Evolutionary conservation across 2,329 filamentous ascomycete species (phyloP), one percentile per base, ranked within the genome.

Genomic region (Microdochium trichocladiopsis): DNA sequence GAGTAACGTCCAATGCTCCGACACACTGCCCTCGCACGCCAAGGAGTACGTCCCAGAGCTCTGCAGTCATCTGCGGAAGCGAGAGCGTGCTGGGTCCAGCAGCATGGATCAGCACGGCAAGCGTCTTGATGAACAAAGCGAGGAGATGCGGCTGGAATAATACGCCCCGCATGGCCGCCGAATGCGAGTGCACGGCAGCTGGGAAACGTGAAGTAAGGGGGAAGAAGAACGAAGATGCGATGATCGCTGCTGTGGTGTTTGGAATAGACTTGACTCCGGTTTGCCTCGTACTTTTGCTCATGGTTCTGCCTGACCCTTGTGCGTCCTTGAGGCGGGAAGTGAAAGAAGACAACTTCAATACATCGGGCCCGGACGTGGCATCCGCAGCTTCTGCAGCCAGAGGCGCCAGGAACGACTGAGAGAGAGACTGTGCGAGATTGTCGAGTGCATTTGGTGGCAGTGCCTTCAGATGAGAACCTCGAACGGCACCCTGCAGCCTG

Each of bases 271-370:
- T 45, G 41, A 45, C 18, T 3, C 41, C 41, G 5, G 41, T 21
- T 12, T 45, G 16, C 12, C 18, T 45, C 18, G 41, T 45, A 18
- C 18, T 23, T 22, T 12, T 45, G 14, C 18, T 21, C 16, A 45
- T 21, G 16, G 41, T 45, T 1, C 60, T 54, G 57, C 52, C 22
- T 66, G 36, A 63, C 61, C 54, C 63, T 75, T 77, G 49, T 61
- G 87, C 79, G 18, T 85, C 77, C 53, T 82, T 76, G 66, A 92
- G 83, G 18, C 88, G 84, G 0, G 88, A 89, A 11, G 87, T 93
- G 69, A 97, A 96, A 2, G 87, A 95, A 25, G 90, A 84, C 22
- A 97, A 81, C 71, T 97, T 97, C 47, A 99, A 81, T 5, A 87
- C 81, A 58, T 91, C 84, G 0, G 94, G 92, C 0, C 93, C 91